phyloP scores from a whole-genome alignment of 1,139 yeast species.

The Candida glucosophila region DNA sequence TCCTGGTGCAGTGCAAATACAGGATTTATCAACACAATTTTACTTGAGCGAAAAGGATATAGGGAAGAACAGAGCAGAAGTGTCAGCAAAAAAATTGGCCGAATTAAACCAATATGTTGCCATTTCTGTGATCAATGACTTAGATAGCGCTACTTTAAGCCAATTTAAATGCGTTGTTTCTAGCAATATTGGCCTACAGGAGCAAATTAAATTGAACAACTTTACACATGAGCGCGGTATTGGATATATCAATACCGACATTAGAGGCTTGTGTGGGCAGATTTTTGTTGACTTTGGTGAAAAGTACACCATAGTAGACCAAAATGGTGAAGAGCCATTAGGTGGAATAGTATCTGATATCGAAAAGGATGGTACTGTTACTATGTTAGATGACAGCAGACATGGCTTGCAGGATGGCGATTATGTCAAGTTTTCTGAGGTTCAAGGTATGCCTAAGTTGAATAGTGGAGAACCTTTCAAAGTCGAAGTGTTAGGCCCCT shows the following conservation, averaged over 20 bases:
- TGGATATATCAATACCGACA: conserved; percentile 73
- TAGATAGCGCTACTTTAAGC: conserved; percentile 40
- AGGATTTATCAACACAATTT: conserved; percentile 84
- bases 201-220: conserved; percentile 67
- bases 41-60: conserved; percentile 64
- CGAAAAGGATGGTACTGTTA: conserved; percentile 83
- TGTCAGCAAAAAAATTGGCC: conserved; percentile 55
- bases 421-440: conserved; percentile 80
- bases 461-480: conserved; percentile 68
- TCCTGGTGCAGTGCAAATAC: conserved; percentile 57
- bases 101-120: conserved; percentile 92
- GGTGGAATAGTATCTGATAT: conserved; percentile 84
- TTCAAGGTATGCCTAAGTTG: conserved; percentile 60
- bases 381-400: conserved; percentile 84
- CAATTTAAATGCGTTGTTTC: conserved; percentile 76
- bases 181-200: conserved; percentile 67
- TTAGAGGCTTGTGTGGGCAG: conserved; percentile 82
- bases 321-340: conserved; percentile 87
- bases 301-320: conserved; percentile 70
- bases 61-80: conserved; percentile 71
- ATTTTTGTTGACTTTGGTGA: conserved; percentile 88
- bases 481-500: conserved; percentile 87
- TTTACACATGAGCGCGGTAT: conserved; percentile 67
- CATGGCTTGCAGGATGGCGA: conserved; percentile 94
- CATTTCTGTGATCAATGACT: conserved; percentile 52